A percentile compares a stretch with the other conserved stretches of the same genome.
phyloP scores from a whole-genome alignment of 495 filamentous ascomycete genomes.

The Cercophora scortea region DNA sequence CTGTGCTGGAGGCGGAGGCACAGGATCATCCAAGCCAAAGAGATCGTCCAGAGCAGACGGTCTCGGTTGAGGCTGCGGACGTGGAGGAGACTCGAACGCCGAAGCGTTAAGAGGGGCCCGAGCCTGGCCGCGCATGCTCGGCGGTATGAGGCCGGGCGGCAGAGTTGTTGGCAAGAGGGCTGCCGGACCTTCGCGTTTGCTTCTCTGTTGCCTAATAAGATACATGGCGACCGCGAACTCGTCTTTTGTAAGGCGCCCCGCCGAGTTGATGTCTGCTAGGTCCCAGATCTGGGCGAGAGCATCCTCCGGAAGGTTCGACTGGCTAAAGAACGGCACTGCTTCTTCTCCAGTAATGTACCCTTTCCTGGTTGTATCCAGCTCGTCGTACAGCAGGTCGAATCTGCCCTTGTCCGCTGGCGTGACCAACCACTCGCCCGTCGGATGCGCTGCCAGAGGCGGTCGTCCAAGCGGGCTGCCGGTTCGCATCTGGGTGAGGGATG shows the following conservation, averaged over 20 bases:
- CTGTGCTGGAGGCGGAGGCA: constrained; percentile 47
- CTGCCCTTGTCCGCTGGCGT: constrained; percentile 72
- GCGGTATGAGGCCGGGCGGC: constrained; percentile 76
- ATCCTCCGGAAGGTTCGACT: constrained; percentile 84
- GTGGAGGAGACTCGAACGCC: constrained; percentile 32
- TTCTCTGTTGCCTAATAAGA: constrained; percentile 80
- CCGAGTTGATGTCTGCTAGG: constrained; percentile 85
- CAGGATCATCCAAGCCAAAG: constrained; percentile 74
- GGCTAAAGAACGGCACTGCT: constrained; percentile 89
- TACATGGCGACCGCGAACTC: constrained; percentile 99
- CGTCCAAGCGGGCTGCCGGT: constrained; percentile 66
- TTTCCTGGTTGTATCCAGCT: constrained; percentile 67
- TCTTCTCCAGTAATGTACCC: constrained; percentile 88
- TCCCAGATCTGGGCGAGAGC: constrained; percentile 96
- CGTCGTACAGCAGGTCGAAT: constrained; percentile 78
- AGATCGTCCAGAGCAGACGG: constrained; percentile 83
- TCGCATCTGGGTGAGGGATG: constrained; percentile 32
- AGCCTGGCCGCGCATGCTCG: constrained; percentile 69
- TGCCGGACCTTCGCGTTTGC: constrained; percentile 50
- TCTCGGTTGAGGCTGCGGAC: constrained; percentile 41
- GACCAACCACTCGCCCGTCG: constrained; percentile 77
- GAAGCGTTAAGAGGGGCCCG: constrained; percentile 42
- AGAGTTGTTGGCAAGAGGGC: constrained; percentile 58
- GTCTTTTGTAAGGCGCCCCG: constrained; percentile 75
- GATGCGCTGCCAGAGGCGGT: constrained; percentile 49